phyloP scores from a whole-genome alignment of 352 stramenopile genomes.

The Globisporangium yorkense region DNA sequence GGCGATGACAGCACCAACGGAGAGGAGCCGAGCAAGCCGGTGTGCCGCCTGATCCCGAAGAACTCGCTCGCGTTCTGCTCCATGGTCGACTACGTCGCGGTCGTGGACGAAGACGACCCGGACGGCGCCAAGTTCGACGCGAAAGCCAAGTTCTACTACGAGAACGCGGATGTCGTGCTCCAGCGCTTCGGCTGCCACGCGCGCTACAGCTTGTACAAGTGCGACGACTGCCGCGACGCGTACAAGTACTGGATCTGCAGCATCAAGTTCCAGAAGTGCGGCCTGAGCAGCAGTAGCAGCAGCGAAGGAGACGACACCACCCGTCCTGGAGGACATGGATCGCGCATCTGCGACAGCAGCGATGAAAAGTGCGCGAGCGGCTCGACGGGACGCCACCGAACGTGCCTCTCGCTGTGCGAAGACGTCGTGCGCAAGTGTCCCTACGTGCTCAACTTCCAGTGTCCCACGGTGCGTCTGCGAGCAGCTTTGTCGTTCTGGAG shows the following conservation, averaged over 20 bases:
- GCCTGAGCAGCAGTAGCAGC: conserved; percentile 6
- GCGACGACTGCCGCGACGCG: conserved; percentile 78
- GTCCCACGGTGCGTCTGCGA: conserved; percentile 35
- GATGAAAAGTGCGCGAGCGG: conserved; percentile 34
- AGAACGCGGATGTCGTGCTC: conserved; percentile 76
- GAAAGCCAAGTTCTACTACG: conserved; percentile 69
- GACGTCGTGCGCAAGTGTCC: conserved; percentile 81
- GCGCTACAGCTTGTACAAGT: conserved; percentile 78
- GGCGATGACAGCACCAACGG: conserved; percentile 14
- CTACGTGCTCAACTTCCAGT: conserved; percentile 84
- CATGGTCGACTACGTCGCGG: conserved; percentile 78
- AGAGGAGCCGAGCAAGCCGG: conserved; percentile 40
- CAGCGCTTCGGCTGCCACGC: conserved; percentile 76
- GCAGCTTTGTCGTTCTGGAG: too few species aligned
- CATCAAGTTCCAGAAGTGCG: conserved; percentile 80
- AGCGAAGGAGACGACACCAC: conserved; percentile 2
- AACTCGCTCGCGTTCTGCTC: conserved; percentile 74
- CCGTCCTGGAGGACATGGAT: background rate
- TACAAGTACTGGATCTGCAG: conserved; percentile 89
- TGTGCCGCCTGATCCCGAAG: conserved; percentile 46
- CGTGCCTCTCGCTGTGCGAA: conserved; percentile 79
- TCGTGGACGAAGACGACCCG: conserved; percentile 51
- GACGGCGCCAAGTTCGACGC: conserved; percentile 45
- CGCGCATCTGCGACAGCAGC: conserved; percentile 6
- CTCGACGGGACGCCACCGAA: conserved; percentile 37